Base-by-base conservation (phyloP, 257 asterid genomes). In the Mentha longifolia region DNA sequence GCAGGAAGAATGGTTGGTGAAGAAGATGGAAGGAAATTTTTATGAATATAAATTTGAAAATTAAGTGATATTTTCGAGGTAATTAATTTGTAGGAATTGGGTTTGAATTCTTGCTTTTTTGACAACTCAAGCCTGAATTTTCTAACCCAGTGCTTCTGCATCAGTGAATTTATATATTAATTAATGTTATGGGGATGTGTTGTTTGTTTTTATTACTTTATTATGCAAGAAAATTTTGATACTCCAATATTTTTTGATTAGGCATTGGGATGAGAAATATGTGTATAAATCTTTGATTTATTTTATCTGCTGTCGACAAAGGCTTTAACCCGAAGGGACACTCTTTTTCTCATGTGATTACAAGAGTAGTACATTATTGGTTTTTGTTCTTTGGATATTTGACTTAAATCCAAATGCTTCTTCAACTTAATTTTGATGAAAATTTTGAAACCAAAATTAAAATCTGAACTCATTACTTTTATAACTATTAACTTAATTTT, bases 101-200 rank as follows among this genome's bases (percentile, higher is more conserved):
- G 70, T 86, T 88, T 80, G 87, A 81, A 79, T 79, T 82, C 58
- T 66, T n/a, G n/a, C n/a, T n/a, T n/a, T n/a, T n/a, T n/a, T n/a
- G n/a, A n/a, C n/a, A n/a, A 15, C 15, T 63, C 75, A 28, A 11
- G 11, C 30, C 7, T 22, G 39, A 6, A 22, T 57, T 14, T 11
- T 5, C 5, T 56, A 55, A 11, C 35, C 60, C 25, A 13, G 61
- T 41, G 49, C 31, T 15, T 22, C 41, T 13, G 68, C 52, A 62
- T 55, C 41, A 13, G 63, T 20, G 54, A 50, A 33, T 61, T 69
- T n/a, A n/a, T 43, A 58, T 2, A 54, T 0, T 64, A 64, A 45
- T 7, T 68, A 37, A 22, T 72, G 66, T 55, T 72, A 15, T 73
- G 57, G 77, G 70, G 81, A 58, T 78, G 75, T 77, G 85, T 33